A percentile compares a stretch with the other conserved stretches of the same genome.
Evolutionary conservation across 768 basidiomycete species (phyloP).

Genomic region (Phallus indusiatus): DNA sequence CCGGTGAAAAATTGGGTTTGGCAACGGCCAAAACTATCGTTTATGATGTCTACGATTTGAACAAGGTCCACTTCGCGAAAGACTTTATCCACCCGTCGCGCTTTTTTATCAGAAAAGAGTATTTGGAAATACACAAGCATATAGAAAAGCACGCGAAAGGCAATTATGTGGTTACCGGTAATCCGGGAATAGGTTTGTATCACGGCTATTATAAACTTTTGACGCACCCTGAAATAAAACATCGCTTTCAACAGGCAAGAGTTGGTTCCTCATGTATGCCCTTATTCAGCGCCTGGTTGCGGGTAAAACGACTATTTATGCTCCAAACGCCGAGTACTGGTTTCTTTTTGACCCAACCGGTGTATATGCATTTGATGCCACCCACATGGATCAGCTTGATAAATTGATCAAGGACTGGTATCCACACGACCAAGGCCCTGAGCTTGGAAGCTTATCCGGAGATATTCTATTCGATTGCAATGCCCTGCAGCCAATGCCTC

Average conservation of each 20-base stretch:
- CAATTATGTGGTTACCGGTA: neutral
- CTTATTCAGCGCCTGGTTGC: neutral
- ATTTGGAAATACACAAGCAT: neutral
- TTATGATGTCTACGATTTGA: neutral
- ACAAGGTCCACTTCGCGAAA: neutral
- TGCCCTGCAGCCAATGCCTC: neutral
- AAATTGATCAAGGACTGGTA: neutral
- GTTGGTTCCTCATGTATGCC: neutral
- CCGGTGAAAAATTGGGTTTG: neutral
- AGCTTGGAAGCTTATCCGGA: neutral
- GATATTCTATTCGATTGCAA: neutral
- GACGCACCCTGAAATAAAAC: neutral
- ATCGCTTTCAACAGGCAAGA: neutral
- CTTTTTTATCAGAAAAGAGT: neutral
- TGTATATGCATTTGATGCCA: neutral
- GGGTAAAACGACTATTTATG: neutral
- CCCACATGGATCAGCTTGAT: neutral
- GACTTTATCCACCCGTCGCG: neutral
- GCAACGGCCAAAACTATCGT: neutral
- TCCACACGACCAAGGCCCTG: neutral
- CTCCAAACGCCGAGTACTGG: neutral
- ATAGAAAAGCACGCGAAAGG: neutral
- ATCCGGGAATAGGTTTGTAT: neutral
- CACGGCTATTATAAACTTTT: neutral
- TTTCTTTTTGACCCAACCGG: neutral